Conservation (phyloP, 1,284 basidiomycete genomes). For the Trichosporon ovoides region DNA sequence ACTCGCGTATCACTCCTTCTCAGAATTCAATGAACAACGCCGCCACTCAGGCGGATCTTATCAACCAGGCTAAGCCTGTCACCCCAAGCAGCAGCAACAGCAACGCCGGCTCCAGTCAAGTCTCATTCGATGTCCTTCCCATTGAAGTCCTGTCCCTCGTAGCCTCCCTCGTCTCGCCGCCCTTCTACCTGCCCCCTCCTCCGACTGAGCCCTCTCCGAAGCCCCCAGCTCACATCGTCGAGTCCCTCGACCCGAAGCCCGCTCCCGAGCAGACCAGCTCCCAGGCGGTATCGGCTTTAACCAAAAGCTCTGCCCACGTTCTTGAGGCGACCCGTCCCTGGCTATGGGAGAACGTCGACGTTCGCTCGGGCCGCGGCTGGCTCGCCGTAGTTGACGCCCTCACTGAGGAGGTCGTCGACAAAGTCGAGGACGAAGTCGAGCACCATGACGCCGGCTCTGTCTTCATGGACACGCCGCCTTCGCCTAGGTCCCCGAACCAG, state of each 20-base stretch:
- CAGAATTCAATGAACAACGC: conserved; percentile 6
- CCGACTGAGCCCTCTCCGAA: conserved; percentile 12
- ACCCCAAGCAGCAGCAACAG: not conserved
- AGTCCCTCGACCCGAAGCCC: conserved; percentile 32
- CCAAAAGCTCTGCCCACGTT: conserved; percentile 24
- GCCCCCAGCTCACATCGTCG: conserved; percentile 27
- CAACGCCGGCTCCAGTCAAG: not conserved
- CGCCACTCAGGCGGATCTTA: not conserved
- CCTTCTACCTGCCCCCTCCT: conserved; percentile 29
- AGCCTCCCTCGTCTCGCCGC: conserved; percentile 32
- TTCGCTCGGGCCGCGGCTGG: conserved; percentile 46
- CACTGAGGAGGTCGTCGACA: conserved; percentile 41
- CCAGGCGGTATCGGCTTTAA: conserved; percentile 26
- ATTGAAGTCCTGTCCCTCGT: conserved; percentile 38
- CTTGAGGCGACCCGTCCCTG: conserved; percentile 44
- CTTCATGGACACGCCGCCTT: not conserved
- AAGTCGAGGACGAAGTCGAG: conserved; percentile 8
- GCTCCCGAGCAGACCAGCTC: conserved; percentile 19
- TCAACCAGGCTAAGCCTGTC: not conserved
- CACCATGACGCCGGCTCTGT: not conserved
- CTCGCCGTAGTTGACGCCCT: conserved; percentile 47
- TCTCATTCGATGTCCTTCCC: conserved; percentile 41
- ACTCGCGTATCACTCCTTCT: not conserved
- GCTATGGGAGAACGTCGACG: conserved; percentile 48
- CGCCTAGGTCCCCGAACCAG: not conserved